Conservation (phyloP, 495 filamentous ascomycete species). For the Aspergillus steynii region DNA sequence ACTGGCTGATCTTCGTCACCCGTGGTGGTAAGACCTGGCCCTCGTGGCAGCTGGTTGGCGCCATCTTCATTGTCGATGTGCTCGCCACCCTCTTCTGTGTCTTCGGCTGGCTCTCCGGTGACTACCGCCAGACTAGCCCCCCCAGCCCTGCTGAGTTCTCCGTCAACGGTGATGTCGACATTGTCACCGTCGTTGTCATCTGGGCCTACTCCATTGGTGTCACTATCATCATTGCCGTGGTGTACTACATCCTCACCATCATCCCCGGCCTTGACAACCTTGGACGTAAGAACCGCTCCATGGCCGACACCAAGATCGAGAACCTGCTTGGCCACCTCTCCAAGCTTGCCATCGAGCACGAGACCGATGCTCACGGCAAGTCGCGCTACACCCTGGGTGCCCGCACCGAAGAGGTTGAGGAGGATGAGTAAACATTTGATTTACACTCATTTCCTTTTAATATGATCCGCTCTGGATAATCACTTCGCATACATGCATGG, state of each 20-base stretch:
- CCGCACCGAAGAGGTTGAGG: slow-evolving; percentile 63
- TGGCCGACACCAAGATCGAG: slow-evolving; percentile 75
- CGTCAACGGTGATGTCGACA: slow-evolving; percentile 61
- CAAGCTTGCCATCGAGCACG: slow-evolving; percentile 75
- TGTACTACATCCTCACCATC: slow-evolving; percentile 72
- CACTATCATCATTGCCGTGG: slow-evolving; percentile 74
- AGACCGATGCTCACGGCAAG: slow-evolving; percentile 55
- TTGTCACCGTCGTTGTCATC: slow-evolving; percentile 77
- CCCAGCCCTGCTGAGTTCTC: slow-evolving; percentile 47
- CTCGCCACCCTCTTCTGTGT: slow-evolving; percentile 70
- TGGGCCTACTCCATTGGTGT: slow-evolving; percentile 79
- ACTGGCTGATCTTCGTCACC: slow-evolving; percentile 80
- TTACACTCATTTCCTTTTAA: slow-evolving; percentile 31
- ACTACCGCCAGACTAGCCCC: slow-evolving; percentile 46
- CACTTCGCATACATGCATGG: slow-evolving; percentile 37
- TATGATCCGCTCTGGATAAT: slow-evolving; percentile 29
- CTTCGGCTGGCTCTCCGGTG: slow-evolving; percentile 67
- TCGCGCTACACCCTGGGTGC: slow-evolving; percentile 61
- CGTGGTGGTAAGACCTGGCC: slow-evolving; percentile 71
- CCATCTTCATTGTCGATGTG: slow-evolving; percentile 70
- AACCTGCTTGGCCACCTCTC: slow-evolving; percentile 74
- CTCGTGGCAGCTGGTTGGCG: slow-evolving; percentile 70
- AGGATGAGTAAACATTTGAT: slow-evolving; percentile 59
- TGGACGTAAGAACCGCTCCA: slow-evolving; percentile 74
- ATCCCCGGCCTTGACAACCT: slow-evolving; percentile 71